phyloP scores from a whole-genome alignment of 371 early-diverging fungal genomes.

The Haplosporangium sp. region DNA sequence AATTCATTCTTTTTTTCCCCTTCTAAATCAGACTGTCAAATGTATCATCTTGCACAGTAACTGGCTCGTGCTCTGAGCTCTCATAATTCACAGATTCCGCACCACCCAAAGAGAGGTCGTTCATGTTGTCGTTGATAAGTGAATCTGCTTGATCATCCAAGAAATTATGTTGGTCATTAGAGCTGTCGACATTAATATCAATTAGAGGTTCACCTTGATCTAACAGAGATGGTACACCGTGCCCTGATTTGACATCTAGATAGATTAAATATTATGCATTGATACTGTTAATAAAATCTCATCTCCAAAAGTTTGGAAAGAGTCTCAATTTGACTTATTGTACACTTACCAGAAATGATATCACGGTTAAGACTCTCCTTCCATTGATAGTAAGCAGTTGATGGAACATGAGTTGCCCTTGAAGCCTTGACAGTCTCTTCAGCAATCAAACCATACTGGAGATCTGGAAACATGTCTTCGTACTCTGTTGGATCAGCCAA shows the following conservation, averaged over 20 bases:
- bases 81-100: slow-evolving; percentile 64
- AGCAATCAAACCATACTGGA: slow-evolving; percentile 63
- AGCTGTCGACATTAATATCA: slow-evolving; percentile 20
- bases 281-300: too few relatives aligned
- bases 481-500: slow-evolving; percentile 89
- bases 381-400: slow-evolving; percentile 64
- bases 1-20: not conserved
- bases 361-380: slow-evolving; percentile 68
- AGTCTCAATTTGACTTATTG: not conserved
- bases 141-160: slow-evolving; percentile 35
- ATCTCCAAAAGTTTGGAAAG: not conserved
- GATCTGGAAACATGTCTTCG: slow-evolving; percentile 88
- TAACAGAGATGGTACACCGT: slow-evolving; percentile 19
- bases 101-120: slow-evolving; percentile 73
- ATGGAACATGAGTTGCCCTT: slow-evolving; percentile 50
- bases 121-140: slow-evolving; percentile 64
- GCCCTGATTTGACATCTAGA: slow-evolving; percentile 38
- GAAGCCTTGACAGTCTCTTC: slow-evolving; percentile 63
- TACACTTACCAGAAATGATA: slow-evolving; percentile 60
- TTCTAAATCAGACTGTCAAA: slow-evolving; percentile 14
- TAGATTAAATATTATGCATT: not conserved
- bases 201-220: slow-evolving; percentile 6
- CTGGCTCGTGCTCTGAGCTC: slow-evolving; percentile 10
- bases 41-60: slow-evolving; percentile 9
- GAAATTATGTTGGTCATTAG: slow-evolving; percentile 18